Base-by-base conservation (phyloP, 2,329 filamentous ascomycete genomes). In the Leptosphaerulina australis region DNA sequence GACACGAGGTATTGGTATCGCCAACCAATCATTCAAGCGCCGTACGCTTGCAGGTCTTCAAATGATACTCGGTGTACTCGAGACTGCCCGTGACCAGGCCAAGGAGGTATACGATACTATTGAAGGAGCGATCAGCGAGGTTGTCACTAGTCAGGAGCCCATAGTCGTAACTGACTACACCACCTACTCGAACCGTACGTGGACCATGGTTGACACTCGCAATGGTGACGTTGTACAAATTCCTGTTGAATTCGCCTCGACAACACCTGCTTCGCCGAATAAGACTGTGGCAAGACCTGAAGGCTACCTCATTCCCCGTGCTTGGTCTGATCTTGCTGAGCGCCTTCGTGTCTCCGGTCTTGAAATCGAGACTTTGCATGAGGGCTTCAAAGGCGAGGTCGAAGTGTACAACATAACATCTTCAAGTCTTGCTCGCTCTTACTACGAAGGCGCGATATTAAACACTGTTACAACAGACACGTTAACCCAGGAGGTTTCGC, bases 261-360 rank as follows among this genome's bases (percentile, higher is more conserved):
- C 69, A 0, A 74, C 71, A 5, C 70, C 71, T 4, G 62, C 62
- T 8, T 64, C 59, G 5, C 63, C 70, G 2, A 72, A 74, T 37
- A 60, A 69, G 21, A 74, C 71, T 0, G 64, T 67, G 15, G 12
- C 64, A 2, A 54, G 66, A 14, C 70, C 72, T 9, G 55, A 64
- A 39, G 68, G 66, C 6, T 74, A 74, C 51, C 40, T 74, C 8
- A 72, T 74, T 35, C 69, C 71, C 0, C 63, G 63, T 21, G 64
- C 66, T 0, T 74, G 69, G 70, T 44, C 56, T 5, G 70, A 72
- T 34, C 54, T 74, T 4, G 70, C 65, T 3, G 61, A 66, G 12
- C 64, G 69, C 3, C 58, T 74, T 0, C 39, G 54, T n/a, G 53
- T 67, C 0, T 68, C 63, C n/a, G 72, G 72, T 0, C 52, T 74